Percentiles rank a stretch among this genome's conserved stretches.
These are phyloP conservation scores for Penicillium sp. DNA, from an alignment of 2,329 filamentous ascomycete genomes.

Conservation along the genomic window DNA sequence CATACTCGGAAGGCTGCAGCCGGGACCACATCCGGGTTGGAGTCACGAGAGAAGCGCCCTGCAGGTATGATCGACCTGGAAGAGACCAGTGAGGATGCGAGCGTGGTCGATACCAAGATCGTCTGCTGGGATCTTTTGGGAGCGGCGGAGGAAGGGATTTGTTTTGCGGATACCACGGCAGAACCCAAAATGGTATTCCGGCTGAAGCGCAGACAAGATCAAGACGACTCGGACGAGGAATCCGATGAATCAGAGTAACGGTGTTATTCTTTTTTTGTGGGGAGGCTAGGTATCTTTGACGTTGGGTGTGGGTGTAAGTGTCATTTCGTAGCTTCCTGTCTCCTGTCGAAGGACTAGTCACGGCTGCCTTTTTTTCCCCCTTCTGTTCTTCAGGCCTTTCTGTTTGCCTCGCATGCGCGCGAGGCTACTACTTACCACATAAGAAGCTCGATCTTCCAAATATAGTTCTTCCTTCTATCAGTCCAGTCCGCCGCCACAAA, in stretches of 20 bases:
- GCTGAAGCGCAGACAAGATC: slow-evolving; percentile 10
- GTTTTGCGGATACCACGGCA: slow-evolving; percentile 42
- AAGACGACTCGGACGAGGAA: not conserved
- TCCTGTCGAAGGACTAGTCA: too few species aligned
- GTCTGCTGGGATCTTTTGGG: slow-evolving; percentile 44
- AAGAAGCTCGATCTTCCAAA: too few species aligned
- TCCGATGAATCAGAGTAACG: not conserved
- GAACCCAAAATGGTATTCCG: slow-evolving; percentile 38
- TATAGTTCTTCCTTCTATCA: too few species aligned
- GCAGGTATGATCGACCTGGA: not conserved
- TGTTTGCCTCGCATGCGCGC: too few species aligned
- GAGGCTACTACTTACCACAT: too few species aligned
- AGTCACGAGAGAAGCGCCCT: slow-evolving; percentile 10
- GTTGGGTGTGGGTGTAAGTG: too few species aligned
- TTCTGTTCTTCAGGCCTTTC: too few species aligned
- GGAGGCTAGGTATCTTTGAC: too few species aligned
- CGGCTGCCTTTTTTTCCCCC: not conserved
- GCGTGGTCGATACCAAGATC: slow-evolving; percentile 33
- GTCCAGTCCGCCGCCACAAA: too few species aligned
- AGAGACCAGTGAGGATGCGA: slow-evolving; percentile 12
- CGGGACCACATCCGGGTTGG: slow-evolving; percentile 5
- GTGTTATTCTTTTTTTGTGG: too few species aligned
- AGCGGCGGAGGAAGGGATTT: slow-evolving; percentile 40
- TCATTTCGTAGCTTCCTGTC: too few species aligned
- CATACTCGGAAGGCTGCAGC: slow-evolving; percentile 12